Percentiles rank a stretch among this genome's conserved stretches.
Conservation (phyloP, 805 yeast species). For the Cyberlindnera euphorbiae region DNA sequence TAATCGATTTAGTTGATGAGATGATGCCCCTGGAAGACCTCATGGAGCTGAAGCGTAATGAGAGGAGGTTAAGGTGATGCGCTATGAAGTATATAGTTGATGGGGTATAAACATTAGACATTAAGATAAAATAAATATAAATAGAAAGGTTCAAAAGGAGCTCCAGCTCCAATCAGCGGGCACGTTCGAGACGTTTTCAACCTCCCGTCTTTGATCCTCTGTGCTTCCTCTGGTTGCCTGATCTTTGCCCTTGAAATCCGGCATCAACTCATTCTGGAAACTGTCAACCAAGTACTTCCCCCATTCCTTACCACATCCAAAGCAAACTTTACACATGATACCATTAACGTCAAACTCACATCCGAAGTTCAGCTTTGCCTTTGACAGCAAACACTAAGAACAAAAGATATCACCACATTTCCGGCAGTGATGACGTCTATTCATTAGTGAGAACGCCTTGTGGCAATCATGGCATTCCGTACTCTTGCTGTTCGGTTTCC, state of each 20-base stretch:
- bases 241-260: conserved; percentile 16
- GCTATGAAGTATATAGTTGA: too few relatives aligned
- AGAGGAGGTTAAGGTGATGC: conserved; percentile 1
- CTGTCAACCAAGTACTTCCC: conserved; percentile 32
- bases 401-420: conserved; percentile 71
- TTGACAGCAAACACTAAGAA: conserved; percentile 50
- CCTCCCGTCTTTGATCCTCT: too few relatives aligned
- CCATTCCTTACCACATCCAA: conserved; percentile 50
- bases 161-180: conserved; percentile 72
- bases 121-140: too few relatives aligned
- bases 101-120: too few relatives aligned
- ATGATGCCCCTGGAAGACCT: conserved; percentile 28
- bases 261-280: conserved; percentile 17
- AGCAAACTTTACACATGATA: conserved; percentile 53
- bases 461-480: conserved; percentile 57
- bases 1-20: conserved; percentile 26
- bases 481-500: conserved; percentile 60
- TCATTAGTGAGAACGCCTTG: conserved; percentile 58
- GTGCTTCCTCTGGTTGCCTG: conserved; percentile 1
- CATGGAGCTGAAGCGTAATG: conserved; percentile 18
- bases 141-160: conserved; percentile 34
- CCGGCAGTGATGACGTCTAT: conserved; percentile 66
- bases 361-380: conserved; percentile 36
- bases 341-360: conserved; percentile 52
- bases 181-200: conserved; percentile 26